Conservation (phyloP, 371 early-diverging fungal species). For the Mucor velutinosus region DNA sequence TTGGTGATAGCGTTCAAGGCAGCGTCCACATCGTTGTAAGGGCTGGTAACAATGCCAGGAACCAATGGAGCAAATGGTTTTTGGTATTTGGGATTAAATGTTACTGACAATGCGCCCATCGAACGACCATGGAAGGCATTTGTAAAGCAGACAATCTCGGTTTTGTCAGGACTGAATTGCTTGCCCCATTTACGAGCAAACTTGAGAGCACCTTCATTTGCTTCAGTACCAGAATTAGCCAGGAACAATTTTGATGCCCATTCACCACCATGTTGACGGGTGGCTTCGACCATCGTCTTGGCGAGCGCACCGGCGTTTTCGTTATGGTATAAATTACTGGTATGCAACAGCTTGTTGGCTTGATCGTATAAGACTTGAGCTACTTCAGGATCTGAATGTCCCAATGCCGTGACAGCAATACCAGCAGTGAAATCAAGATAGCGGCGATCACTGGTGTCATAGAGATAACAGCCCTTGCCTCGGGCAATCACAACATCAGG, state of each 20-base stretch:
- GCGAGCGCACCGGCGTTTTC: slow-evolving; percentile 77
- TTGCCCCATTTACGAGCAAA: slow-evolving; percentile 93
- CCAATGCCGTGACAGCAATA: slow-evolving; percentile 90
- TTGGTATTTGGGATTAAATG: slow-evolving; percentile 91
- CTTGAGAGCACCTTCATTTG: slow-evolving; percentile 89
- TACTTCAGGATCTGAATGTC: slow-evolving; percentile 78
- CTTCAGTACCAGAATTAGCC: slow-evolving; percentile 92
- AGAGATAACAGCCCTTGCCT: slow-evolving; percentile 78
- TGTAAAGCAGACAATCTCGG: slow-evolving; percentile 77
- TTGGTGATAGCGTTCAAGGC: slow-evolving; percentile 65
- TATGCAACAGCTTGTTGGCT: slow-evolving; percentile 74
- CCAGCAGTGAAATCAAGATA: slow-evolving; percentile 90
- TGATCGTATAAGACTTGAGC: slow-evolving; percentile 76
- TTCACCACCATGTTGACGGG: slow-evolving; percentile 42
- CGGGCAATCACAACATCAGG: slow-evolving; percentile 68
- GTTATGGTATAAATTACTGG: slow-evolving; percentile 85
- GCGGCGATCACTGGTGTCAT: slow-evolving; percentile 64
- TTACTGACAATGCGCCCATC: slow-evolving; percentile 92
- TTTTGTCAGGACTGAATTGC: slow-evolving; percentile 56
- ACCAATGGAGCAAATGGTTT: slow-evolving; percentile 87
- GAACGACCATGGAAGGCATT: slow-evolving; percentile 95
- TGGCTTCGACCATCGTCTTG: slow-evolving; percentile 62
- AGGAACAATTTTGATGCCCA: slow-evolving; percentile 77
- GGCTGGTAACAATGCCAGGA: slow-evolving; percentile 76
- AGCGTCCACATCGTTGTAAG: slow-evolving; percentile 72